These are phyloP conservation scores for Daldinia decipiens DNA, from an alignment of 495 filamentous ascomycete genomes.

Conservation along the genomic window DNA sequence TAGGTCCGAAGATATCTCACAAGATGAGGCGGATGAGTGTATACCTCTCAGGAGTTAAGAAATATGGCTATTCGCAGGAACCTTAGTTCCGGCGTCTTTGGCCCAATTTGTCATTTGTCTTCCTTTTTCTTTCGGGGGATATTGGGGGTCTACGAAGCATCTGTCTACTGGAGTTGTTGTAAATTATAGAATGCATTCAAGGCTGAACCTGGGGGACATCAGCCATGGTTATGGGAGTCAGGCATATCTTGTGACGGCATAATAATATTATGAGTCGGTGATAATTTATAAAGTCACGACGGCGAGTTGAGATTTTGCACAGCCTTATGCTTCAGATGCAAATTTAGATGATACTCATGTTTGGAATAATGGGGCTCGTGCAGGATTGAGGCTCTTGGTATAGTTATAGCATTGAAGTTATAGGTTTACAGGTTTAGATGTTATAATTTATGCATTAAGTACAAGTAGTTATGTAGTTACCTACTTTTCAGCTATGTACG, in stretches of 20 bases:
- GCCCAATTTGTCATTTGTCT: conserved; percentile 4
- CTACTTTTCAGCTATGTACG: too few relatives aligned
- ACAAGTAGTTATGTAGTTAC: too few relatives aligned
- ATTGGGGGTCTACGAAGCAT: conserved; percentile 26
- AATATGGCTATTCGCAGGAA: conserved; percentile 10
- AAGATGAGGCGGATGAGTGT: conserved; percentile 12
- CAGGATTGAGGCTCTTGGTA: too few relatives aligned
- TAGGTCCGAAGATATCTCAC: not conserved
- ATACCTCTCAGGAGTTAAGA: conserved; percentile 5
- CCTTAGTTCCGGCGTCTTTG: not conserved
- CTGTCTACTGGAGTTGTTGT: conserved; percentile 23
- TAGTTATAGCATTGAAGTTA: too few relatives aligned
- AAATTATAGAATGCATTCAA: conserved; percentile 39
- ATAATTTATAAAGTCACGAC: conserved; percentile 7
- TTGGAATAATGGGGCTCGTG: not conserved
- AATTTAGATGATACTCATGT: not conserved
- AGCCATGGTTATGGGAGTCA: conserved; percentile 26
- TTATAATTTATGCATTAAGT: too few relatives aligned
- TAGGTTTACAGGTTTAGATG: too few relatives aligned
- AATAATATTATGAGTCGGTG: conserved; percentile 27
- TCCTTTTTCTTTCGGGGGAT: conserved; percentile 22
- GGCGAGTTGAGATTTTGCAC: conserved; percentile 1
- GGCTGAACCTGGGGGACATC: conserved; percentile 7
- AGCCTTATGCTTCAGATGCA: not conserved
- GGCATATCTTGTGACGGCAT: conserved; percentile 25